Evolutionary conservation across 75 land plant species (phyloP).

Genomic region (Picea glauca): DNA sequence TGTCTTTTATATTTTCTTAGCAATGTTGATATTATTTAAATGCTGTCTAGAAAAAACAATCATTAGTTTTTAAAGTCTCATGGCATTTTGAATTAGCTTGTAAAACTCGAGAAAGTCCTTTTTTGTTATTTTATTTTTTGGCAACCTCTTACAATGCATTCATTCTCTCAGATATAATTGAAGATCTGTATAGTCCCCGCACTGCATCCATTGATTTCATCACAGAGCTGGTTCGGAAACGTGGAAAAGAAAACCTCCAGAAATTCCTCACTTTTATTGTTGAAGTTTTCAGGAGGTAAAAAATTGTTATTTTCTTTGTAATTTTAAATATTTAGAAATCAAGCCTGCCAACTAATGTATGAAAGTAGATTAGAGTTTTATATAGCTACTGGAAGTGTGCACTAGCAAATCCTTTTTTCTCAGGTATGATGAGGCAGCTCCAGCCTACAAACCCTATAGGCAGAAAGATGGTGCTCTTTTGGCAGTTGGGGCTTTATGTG

Average conservation of each 20-base stretch:
- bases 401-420: background rate
- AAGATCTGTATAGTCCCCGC: constrained; percentile 95
- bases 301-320: background rate
- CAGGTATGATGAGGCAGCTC: constrained; percentile 79
- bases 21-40: background rate
- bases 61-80: background rate
- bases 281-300: constrained; percentile 75
- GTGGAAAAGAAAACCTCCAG: constrained; percentile 91
- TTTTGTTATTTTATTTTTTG: background rate
- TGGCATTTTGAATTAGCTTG: background rate
- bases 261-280: constrained; percentile 86
- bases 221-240: constrained; percentile 86
- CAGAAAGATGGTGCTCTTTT: constrained; percentile 98
- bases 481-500: constrained; percentile 92
- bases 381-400: background rate
- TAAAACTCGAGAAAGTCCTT: background rate
- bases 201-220: constrained; percentile 98
- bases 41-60: background rate
- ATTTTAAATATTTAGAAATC: background rate
- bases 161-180: constrained; percentile 79
- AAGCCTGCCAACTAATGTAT: background rate
- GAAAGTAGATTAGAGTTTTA: constrained; percentile 4
- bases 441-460: constrained; percentile 69
- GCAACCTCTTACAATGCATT: background rate
- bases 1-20: background rate